A percentile compares a stretch with the other conserved stretches of the same genome.
These are phyloP conservation scores for Xylariaceae sp. DNA, from an alignment of 2,329 filamentous ascomycete species.

Conservation along the genomic window DNA sequence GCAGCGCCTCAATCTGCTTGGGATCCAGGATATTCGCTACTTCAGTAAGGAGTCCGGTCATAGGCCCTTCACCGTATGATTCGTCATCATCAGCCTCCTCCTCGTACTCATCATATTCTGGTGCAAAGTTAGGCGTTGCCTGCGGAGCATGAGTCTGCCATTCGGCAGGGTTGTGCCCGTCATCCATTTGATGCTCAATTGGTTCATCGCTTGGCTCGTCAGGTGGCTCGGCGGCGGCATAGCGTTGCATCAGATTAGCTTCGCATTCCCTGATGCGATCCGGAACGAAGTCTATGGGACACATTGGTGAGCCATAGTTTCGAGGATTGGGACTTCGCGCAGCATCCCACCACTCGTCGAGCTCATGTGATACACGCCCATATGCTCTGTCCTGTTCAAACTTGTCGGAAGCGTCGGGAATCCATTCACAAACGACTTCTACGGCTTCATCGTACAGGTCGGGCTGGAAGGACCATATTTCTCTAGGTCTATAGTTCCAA, in stretches of 20 bases:
- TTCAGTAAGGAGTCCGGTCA: conserved; percentile 83
- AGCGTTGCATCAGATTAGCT: conserved; percentile 54
- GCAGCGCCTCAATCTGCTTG: conserved; percentile 90
- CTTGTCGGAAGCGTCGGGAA: conserved; percentile 49
- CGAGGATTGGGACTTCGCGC: conserved; percentile 58
- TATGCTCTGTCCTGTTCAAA: conserved; percentile 56
- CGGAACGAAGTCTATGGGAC: conserved; percentile 55
- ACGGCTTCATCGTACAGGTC: conserved; percentile 33
- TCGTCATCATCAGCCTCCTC: conserved; percentile 60
- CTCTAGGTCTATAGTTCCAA: conserved; percentile 50
- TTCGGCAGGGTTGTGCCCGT: conserved; percentile 23
- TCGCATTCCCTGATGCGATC: conserved; percentile 55
- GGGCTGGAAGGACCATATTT: conserved; percentile 17
- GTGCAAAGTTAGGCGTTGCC: conserved; percentile 34
- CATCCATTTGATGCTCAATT: conserved; percentile 34
- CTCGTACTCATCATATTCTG: conserved; percentile 49
- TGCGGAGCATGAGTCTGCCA: conserved; percentile 36
- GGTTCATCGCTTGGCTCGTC: conserved; percentile 28
- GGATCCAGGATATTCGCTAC: conserved; percentile 92
- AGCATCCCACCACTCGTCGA: conserved; percentile 62
- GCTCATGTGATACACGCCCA: conserved; percentile 58
- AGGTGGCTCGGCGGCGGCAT: conserved; percentile 35
- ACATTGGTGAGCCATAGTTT: conserved; percentile 55
- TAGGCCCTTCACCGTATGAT: conserved; percentile 72
- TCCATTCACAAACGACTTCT: conserved; percentile 45